Evolutionary conservation across 1,139 yeast genomes (phyloP).

Genomic region (Hemisphaericaspora xylanilytica): DNA sequence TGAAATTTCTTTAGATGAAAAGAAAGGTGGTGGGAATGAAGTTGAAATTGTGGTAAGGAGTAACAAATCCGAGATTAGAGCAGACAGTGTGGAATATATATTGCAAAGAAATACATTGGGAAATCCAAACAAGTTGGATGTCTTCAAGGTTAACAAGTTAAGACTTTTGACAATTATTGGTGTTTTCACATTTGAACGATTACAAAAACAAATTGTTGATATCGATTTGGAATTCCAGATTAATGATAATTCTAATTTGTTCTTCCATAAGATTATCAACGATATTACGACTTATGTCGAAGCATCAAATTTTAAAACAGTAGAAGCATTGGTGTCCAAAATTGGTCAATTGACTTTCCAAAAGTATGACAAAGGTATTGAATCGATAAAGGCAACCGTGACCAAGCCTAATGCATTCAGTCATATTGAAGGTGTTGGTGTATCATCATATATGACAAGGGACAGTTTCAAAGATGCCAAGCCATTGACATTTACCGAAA

Average conservation of each 20-base stretch:
- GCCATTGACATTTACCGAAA: slow-evolving; percentile 19
- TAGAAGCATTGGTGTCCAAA: slow-evolving; percentile 81
- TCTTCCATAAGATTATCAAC: slow-evolving; percentile 40
- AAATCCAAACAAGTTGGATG: slow-evolving; percentile 15
- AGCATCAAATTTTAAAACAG: slow-evolving; percentile 77
- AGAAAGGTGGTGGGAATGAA: slow-evolving; percentile 50
- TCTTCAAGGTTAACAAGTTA: slow-evolving; percentile 50
- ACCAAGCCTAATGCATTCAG: slow-evolving; percentile 88
- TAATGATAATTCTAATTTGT: slow-evolving; percentile 32
- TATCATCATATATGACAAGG: slow-evolving; percentile 55
- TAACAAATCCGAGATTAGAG: slow-evolving; percentile 56
- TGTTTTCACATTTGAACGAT: slow-evolving; percentile 84
- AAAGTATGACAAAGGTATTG: slow-evolving; percentile 33
- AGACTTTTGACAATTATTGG: slow-evolving; percentile 78
- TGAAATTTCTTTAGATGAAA: slow-evolving; percentile 46
- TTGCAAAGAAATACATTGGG: slow-evolving; percentile 25
- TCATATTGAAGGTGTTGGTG: slow-evolving; percentile 88
- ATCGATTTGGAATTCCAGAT: slow-evolving; percentile 54
- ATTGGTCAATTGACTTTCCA: slow-evolving; percentile 64
- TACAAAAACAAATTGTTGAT: slow-evolving; percentile 68
- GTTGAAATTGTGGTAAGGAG: slow-evolving; percentile 46
- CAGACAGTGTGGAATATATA: slow-evolving; percentile 45
- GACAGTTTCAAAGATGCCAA: slow-evolving; percentile 29
- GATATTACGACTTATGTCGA: slow-evolving; percentile 61
- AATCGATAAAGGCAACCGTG: slow-evolving; percentile 54